A percentile compares a stretch with the other conserved stretches of the same genome.
phyloP scores from a whole-genome alignment of 441 rosid species.

The Pelargonium myrrhifolium region DNA sequence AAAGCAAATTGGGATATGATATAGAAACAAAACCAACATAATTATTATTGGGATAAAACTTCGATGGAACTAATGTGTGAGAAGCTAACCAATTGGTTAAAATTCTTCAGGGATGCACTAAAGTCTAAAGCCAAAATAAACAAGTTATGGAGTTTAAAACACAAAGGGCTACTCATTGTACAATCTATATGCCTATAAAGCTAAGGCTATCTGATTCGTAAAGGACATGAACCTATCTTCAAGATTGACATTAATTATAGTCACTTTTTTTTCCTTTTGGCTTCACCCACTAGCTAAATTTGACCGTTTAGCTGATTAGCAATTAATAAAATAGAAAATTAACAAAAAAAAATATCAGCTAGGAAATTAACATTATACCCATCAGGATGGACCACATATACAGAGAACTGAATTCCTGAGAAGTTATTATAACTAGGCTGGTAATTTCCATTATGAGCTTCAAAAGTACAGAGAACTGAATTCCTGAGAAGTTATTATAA shows the following conservation, averaged over 20 bases:
- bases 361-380: background rate
- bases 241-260: conserved; percentile 9
- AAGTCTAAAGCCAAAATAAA: background rate
- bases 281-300: background rate
- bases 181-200: background rate
- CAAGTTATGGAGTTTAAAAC: background rate
- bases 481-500: background rate
- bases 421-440: background rate
- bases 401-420: background rate
- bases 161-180: conserved; percentile 6
- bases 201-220: conserved; percentile 2
- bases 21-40: conserved; percentile 3
- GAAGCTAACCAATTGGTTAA: conserved; percentile 4
- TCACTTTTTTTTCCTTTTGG: conserved; percentile 2
- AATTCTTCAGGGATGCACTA: background rate
- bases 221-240: conserved; percentile 14
- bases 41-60: conserved; percentile 1
- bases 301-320: background rate
- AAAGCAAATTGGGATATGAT: background rate
- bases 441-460: background rate
- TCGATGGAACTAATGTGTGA: background rate
- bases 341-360: background rate
- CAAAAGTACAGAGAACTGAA: background rate
- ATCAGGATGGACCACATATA: background rate
- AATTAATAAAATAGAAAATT: background rate